Conservation (phyloP, 83 land plant genomes). For the Diphasiastrum complanatum region DNA sequence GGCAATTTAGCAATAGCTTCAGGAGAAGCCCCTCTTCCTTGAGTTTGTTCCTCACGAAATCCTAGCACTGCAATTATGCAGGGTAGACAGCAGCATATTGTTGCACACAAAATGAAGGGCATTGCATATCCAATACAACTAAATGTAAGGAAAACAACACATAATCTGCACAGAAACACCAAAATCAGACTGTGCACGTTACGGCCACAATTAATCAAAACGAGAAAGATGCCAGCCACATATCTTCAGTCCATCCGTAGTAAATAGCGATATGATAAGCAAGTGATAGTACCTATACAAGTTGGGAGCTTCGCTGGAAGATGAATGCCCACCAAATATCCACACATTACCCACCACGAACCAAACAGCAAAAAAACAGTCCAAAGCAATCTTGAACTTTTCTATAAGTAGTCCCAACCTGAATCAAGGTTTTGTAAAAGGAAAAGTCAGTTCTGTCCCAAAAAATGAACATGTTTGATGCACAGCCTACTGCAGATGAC, state of each 20-base stretch:
- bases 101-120: conserved; percentile 64
- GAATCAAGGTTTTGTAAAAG: conserved; percentile 4
- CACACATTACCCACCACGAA: conserved; percentile 84
- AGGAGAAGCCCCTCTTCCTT: conserved; percentile 12
- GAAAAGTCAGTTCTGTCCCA: too few relatives aligned
- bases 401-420: conserved; percentile 53
- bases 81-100: conserved; percentile 71
- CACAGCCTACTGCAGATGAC: too few relatives aligned
- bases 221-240: not conserved
- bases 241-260: not conserved
- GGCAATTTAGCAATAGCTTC: conserved; percentile 21
- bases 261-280: not conserved
- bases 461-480: too few relatives aligned
- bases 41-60: conserved; percentile 21
- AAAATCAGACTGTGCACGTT: not conserved
- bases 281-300: conserved; percentile 53
- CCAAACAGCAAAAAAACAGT: conserved; percentile 91
- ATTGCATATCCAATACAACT: conserved; percentile 72
- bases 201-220: not conserved
- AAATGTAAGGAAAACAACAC: conserved; percentile 58
- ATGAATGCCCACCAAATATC: conserved; percentile 77
- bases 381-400: conserved; percentile 69
- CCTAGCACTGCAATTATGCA: conserved; percentile 46
- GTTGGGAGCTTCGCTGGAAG: conserved; percentile 66
- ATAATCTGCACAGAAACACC: conserved; percentile 33